Conservation (phyloP, 139 green algal genomes). For the Gonium pectorale region DNA sequence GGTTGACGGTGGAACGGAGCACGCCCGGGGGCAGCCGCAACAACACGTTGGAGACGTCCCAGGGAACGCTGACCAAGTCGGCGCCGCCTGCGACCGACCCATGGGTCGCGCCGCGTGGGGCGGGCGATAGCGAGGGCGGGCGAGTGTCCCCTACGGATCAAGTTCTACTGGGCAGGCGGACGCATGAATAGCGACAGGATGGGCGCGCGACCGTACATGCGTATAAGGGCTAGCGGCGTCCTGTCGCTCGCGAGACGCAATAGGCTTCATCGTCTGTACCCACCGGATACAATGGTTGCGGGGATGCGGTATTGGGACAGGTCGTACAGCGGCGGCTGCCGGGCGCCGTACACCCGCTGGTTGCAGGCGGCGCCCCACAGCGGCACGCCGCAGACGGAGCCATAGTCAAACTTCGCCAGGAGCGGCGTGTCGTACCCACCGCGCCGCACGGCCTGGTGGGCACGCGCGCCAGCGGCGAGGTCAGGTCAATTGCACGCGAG, state of each 20-base stretch:
- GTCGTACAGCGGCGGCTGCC: not conserved
- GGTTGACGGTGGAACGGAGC: not conserved
- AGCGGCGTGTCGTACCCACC: not conserved
- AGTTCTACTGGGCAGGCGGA: too few species aligned
- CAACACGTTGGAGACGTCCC: not conserved
- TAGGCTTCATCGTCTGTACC: too few species aligned
- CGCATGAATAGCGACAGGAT: too few species aligned
- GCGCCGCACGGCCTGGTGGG: too few species aligned
- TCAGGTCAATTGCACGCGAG: too few species aligned
- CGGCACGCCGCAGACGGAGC: not conserved
- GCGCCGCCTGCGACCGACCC: not conserved
- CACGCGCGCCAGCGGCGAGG: too few species aligned
- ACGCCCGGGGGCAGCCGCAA: not conserved
- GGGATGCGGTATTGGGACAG: not conserved
- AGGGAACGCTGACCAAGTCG: not conserved
- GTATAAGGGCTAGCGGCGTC: too few species aligned
- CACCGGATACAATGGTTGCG: not conserved
- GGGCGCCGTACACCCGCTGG: not conserved
- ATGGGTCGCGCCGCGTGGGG: too few species aligned
- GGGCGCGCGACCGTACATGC: too few species aligned
- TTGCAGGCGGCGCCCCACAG: not conserved
- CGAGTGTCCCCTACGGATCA: too few species aligned
- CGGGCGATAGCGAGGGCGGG: too few species aligned
- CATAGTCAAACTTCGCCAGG: constrained; percentile 1
- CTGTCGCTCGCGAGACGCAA: too few species aligned